Base-by-base conservation (phyloP, 2,329 filamentous ascomycete species). In the Claviceps sp. region DNA sequence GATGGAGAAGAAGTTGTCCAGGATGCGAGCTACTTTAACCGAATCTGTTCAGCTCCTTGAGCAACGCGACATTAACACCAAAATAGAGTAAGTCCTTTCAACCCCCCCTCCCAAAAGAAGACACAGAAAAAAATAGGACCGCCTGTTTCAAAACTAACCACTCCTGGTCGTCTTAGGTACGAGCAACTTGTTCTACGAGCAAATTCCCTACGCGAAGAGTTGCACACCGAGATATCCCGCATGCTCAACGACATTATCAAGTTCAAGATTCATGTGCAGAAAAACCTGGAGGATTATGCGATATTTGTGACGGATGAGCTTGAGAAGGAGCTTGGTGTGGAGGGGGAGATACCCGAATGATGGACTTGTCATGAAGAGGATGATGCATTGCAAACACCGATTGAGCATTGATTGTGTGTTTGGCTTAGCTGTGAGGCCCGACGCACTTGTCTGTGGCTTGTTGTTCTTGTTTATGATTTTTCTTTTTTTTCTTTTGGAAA, bases 201-300 rank as follows among this genome's bases (percentile, higher is more conserved):
- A 47, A 88, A 88, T 57, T 74, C 87, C 1, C 76, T 97, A 24
- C 82, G 93, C n/a, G 93, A 98, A 67, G 90, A 97, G 66, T 76
- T 98, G n/a, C 93, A 98, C 67, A 95, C 89, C 0, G 90, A 96
- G 66, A 88, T 96, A 61, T 93, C 96, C 71, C 85, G 84, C 61
- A 95, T 97, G 80, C 73, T 98, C 55, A 95, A 96, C 70, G 90
- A 97, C 64, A 86, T 96, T 56, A 95, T 97, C 72, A 90, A 94
- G 63, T 97, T 98, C 80, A 98, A 98, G 72, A 87, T 98, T 57
- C 90, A 97, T 63, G 77, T 98, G 50, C 93, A 98, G 68, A 90
- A 89, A 71, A 85, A 82, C 54, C 73, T 98, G 51, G 91, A 96
- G 65, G 88, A 93, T 62, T 97, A 95, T 66, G 93, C 98, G 70